A percentile compares a stretch with the other conserved stretches of the same genome.
Evolutionary conservation across 306 rosid genomes (phyloP).

Genomic region (cucumber (Cucumis sativus)): DNA sequence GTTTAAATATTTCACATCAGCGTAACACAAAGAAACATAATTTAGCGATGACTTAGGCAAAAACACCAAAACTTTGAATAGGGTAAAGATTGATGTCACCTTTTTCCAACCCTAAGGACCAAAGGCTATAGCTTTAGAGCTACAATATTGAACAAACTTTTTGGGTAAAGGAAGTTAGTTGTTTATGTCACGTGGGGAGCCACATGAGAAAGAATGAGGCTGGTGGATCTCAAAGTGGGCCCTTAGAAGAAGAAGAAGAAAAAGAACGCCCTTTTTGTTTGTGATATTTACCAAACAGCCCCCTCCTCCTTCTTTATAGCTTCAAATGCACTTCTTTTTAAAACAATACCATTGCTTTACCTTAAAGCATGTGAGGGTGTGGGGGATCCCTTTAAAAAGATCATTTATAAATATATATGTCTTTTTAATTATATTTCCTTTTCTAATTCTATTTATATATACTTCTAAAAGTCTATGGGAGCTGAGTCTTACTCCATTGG

Average conservation of each 20-base stretch:
- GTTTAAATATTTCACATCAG: too few species aligned
- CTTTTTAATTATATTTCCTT: background rate
- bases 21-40: too few species aligned
- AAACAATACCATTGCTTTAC: background rate
- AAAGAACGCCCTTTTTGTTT: background rate
- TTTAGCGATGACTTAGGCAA: too few species aligned
- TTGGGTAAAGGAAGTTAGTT: background rate
- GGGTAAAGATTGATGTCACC: too few species aligned
- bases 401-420: too few species aligned
- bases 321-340: constrained; percentile 7
- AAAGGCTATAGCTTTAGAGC: too few species aligned
- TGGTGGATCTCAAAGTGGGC: constrained; percentile 10
- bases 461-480: background rate
- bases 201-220: background rate
- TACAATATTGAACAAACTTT: too few species aligned
- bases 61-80: too few species aligned
- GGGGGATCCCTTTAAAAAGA: background rate
- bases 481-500: background rate
- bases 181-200: background rate
- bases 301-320: background rate
- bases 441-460: background rate
- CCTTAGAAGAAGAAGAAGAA: background rate
- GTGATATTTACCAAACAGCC: background rate
- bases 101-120: too few species aligned
- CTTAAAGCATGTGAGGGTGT: constrained; percentile 1